Base-by-base conservation (phyloP, 2,329 filamentous ascomycete species). In the Fusarium hostae region DNA sequence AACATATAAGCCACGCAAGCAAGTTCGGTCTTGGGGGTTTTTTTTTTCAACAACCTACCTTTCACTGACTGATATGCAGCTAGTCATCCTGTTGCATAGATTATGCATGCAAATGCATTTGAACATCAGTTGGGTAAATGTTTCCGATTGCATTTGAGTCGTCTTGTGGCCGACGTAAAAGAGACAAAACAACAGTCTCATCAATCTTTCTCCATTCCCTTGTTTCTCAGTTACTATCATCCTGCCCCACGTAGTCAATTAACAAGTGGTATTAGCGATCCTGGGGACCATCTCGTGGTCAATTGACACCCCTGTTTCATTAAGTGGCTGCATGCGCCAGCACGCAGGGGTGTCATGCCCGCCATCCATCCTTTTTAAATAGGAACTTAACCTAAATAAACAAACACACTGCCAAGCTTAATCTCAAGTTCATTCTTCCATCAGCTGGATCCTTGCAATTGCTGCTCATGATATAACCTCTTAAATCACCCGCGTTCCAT, bases 301-400 rank as follows among this genome's bases (percentile, higher is more conserved):
- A 69, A 68, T 68, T 60, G 66, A 63, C 63, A 73, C 75, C 75
- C 75, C 75, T 77, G 75, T 70, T 67, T 73, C 68, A 77, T 77
- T 76, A 77, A 77, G 75, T 77, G 75, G 75, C 75, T 77, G 75
- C 75, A 77, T 77, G 64, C 72, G 71, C 73, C 75, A 66, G 66
- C 63, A 51, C 72, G 62, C 75, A 77, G 74, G 75, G 75, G 74
- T 77, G 67, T 71, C 70, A 76, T 77, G 75, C 75, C 74, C 67
- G 74, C 75, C 74, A 77, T 76, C 59, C 68, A 71, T 68, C 68
- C 74, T 57, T 74, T 75, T 71, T 73, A 73, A 75, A 63, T 75
- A 62, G 66, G 51, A 57, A 56, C 51, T 56, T 54, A 66, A 43
- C 44, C 64, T 68, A 68, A 57, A 67, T 60, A 68, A 63, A 68